Percentiles rank a stretch among this genome's conserved stretches.
Conservation (phyloP, 2,329 filamentous ascomycete genomes). For the Hymenoscyphus repandus region DNA sequence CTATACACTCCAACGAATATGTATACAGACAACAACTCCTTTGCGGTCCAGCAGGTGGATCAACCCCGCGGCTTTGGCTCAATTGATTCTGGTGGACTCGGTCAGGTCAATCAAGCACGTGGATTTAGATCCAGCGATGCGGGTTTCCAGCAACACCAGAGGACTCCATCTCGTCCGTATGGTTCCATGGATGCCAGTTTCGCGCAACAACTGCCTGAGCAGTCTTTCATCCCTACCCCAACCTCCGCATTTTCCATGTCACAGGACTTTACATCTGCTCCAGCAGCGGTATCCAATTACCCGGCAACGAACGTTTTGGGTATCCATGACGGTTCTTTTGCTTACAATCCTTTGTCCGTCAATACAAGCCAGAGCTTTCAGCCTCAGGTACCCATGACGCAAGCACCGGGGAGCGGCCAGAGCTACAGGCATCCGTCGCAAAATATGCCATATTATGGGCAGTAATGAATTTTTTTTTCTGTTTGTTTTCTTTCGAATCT, state of each 20-base stretch:
- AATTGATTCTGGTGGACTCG: conserved; percentile 12
- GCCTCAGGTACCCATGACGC: conserved; percentile 25
- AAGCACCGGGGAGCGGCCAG: conserved; percentile 23
- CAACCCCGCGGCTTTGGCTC: conserved; percentile 18
- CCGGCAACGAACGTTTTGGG: conserved; percentile 22
- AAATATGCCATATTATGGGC: conserved; percentile 21
- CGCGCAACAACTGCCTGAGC: conserved; percentile 15
- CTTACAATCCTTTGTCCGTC: conserved; percentile 20
- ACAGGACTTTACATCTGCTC: conserved; percentile 22
- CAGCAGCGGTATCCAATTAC: conserved; percentile 22
- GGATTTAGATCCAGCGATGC: conserved; percentile 18
- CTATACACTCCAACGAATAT: conserved; percentile 17
- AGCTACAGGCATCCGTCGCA: conserved; percentile 26
- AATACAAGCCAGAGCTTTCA: conserved; percentile 18
- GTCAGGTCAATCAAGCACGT: conserved; percentile 14
- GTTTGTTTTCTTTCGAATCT: not conserved
- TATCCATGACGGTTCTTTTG: conserved; percentile 19
- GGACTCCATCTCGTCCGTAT: conserved; percentile 12
- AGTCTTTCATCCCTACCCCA: conserved; percentile 18
- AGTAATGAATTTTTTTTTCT: conserved; percentile 12
- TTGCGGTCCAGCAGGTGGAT: conserved; percentile 17
- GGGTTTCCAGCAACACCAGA: conserved; percentile 17
- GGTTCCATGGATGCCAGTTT: conserved; percentile 17
- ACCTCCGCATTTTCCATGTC: conserved; percentile 18
- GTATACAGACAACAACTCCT: conserved; percentile 16